Evolutionary conservation across 768 basidiomycete species (phyloP), one percentile per base, ranked within the genome.

Genomic region (Tremella fuciformis): DNA sequence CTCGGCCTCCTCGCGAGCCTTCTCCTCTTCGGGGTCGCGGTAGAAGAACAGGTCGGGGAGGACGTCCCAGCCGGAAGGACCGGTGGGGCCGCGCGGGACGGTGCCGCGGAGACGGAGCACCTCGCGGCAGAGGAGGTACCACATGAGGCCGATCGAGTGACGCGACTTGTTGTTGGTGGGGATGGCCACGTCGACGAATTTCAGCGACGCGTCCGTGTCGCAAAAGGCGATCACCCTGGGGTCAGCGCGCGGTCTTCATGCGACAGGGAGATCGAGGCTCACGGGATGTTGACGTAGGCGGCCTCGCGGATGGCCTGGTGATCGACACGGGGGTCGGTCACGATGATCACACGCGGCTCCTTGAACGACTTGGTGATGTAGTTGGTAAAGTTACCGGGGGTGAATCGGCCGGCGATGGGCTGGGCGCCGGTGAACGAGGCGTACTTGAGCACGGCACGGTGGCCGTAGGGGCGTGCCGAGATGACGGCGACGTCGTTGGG

Each of bases 11-110:
- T 91, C 89, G 81, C 97, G 94, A 80, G 88, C 90, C 85, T 97
- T 93, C 69, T 97, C 89, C 80, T 99, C 96, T 78, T 99, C 93
- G 62, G 94, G 92, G 81, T 97, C 94, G 74, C 94, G 89, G 85
- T 98, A 98, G 87, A 97, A 92, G 88, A 93, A 93, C 87, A 94
- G 88, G 80, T 94, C 93, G 66, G 93, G 91, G 90, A 98, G 96
- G 79, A 96, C 88, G 77, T 86, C 89, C 96, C 96, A 99, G 71
- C 88, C 89, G 15, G 60, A 61, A 42, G 67, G 65, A 46, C 70
- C 70, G 63, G 94, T 92, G 62, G 84, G 78, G 41, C 90, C 88
- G 71, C 96, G 85, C 60, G 91, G 88, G 79, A 98, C 86, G 57
- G 89, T 88, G 48, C 96, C 96, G 62, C 91, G 86, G 75, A 99